phyloP scores from a whole-genome alignment of 2,329 filamentous ascomycete species.

The Alternaria atra region DNA sequence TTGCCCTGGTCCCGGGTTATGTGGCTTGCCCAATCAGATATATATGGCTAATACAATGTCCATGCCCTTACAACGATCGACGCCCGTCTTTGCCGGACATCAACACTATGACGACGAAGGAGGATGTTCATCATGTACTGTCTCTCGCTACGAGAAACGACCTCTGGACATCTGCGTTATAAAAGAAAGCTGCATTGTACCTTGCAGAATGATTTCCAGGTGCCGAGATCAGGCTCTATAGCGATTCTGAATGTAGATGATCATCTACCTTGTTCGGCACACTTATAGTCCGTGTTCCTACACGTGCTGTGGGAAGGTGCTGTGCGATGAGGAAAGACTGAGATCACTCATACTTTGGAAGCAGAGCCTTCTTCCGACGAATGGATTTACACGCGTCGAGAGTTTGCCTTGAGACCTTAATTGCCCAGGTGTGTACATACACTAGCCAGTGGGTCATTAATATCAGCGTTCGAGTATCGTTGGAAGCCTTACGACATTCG shows the following conservation, averaged over 20 bases:
- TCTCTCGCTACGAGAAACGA: background rate
- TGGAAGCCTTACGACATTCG: background rate
- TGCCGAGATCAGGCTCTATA: background rate
- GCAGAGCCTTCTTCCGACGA: background rate
- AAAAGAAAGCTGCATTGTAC: background rate
- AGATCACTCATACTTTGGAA: background rate
- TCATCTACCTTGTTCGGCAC: background rate
- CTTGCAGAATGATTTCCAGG: background rate
- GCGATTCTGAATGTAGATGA: background rate
- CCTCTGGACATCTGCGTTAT: background rate
- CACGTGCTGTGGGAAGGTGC: background rate
- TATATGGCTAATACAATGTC: constrained; percentile 5
- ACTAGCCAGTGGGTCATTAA: background rate
- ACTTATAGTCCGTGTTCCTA: background rate
- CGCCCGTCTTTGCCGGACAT: background rate
- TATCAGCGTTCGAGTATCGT: background rate
- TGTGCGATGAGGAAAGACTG: background rate
- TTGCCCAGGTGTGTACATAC: background rate
- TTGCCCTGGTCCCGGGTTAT: background rate
- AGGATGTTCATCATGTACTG: background rate
- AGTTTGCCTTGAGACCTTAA: background rate
- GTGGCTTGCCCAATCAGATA: background rate
- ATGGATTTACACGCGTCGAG: background rate
- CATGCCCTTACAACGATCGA: background rate
- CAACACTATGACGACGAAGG: background rate